These are phyloP conservation scores for Leucocoprinus leucothites DNA, from an alignment of 768 basidiomycete species.

Conservation along the genomic window DNA sequence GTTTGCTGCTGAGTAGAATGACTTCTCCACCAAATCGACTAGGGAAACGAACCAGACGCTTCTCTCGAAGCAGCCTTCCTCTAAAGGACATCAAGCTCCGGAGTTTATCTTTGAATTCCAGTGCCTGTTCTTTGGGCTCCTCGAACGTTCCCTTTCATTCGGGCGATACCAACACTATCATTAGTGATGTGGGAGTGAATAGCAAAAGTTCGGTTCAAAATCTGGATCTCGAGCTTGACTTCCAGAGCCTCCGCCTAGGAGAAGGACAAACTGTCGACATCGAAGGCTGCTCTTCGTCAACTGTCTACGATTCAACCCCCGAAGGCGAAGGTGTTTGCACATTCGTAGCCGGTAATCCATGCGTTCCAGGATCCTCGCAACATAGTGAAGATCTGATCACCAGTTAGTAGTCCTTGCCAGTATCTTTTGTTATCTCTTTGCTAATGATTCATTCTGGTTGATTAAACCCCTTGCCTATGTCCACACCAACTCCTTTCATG, in stretches of 20 bases:
- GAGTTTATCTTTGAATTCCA: not conserved
- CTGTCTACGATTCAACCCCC: not conserved
- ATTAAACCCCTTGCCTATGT: not conserved
- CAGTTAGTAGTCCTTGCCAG: not conserved
- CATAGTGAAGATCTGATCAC: not conserved
- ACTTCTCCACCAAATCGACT: constrained; percentile 1
- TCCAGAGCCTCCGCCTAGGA: constrained; percentile 2
- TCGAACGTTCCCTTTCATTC: not conserved
- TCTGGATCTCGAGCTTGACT: constrained; percentile 8
- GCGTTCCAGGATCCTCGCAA: not conserved
- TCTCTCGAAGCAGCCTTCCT: not conserved
- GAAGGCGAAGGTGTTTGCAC: not conserved
- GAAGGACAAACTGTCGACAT: not conserved
- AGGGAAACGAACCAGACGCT: not conserved
- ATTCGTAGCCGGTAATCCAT: not conserved
- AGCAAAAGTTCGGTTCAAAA: not conserved
- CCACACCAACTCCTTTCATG: not conserved
- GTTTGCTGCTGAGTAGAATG: not conserved
- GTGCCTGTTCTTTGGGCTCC: not conserved
- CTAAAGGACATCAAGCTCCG: not conserved
- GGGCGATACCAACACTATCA: not conserved
- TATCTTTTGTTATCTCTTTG: not conserved
- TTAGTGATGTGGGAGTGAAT: not conserved
- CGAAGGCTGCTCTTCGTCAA: not conserved
- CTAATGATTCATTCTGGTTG: not conserved